Base-by-base conservation (phyloP, 1,284 basidiomycete genomes). In the Cryptococcus sp. region DNA sequence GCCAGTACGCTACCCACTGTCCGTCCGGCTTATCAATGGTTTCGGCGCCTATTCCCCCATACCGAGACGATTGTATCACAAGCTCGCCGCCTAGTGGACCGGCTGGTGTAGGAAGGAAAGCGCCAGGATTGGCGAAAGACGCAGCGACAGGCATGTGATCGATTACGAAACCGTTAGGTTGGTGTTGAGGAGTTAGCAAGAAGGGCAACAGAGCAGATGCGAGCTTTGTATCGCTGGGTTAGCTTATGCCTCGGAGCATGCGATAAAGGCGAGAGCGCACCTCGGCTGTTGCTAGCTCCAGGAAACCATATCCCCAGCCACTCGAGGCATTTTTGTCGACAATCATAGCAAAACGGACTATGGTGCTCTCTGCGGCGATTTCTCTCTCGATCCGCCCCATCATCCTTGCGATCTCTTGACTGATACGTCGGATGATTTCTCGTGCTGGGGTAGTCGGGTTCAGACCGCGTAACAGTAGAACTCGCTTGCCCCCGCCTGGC, bases 241-340 rank as follows among this genome's bases (percentile, higher is more conserved):
- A 35, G 31, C 31, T 10, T 13, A 10, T 13, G 31, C 31, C 31
- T 10, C 31, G 27, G 27, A 35, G 13, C 31, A 25, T 13, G 5
- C 31, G 31, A 8, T 10, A 35, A 35, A 8, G 10, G 31, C 13
- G 22, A 42, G 15, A 19, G 49, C 53, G 72, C 77, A 93, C 92
- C 82, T 88, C 85, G 7, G 87, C 77, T 63, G 93, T 90, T 31
- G 89, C 81, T 68, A 95, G 90, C 72, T 96, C 91, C 15, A 94
- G 89, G 72, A 97, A 97, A 0, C 89, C 87, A 74, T 93, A 94
- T 16, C 93, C 90, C 84, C 91, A 93, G 71, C 90, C 91, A 2
- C 86, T 86, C 80, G 88, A 83, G 0, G 89, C 89, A 8, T 84
- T 83, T 71, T 89, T 88, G 78, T 96, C 92, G 74, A 91, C 90